phyloP scores from a whole-genome alignment of 495 filamentous ascomycete species.

The Daldinia caldariorum region DNA sequence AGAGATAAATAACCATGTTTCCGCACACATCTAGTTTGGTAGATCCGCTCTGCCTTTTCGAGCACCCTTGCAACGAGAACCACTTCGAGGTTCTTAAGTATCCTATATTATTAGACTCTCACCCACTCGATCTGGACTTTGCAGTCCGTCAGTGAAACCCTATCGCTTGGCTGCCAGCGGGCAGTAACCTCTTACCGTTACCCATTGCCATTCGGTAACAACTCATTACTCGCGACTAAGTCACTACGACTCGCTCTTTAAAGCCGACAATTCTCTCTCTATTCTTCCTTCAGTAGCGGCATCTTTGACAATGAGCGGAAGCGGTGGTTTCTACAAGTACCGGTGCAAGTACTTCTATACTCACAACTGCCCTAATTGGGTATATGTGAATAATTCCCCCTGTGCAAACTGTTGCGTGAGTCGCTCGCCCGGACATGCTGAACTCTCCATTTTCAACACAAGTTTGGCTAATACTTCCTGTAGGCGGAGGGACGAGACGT shows the following conservation, averaged over 20 bases:
- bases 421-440: slow-evolving; percentile 14
- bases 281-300: not conserved
- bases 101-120: slow-evolving; percentile 9
- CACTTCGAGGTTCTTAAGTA: slow-evolving; percentile 20
- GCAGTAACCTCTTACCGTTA: slow-evolving; percentile 19
- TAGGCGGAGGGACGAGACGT: slow-evolving; percentile 61
- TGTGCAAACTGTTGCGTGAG: slow-evolving; percentile 67
- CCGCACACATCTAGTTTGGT: slow-evolving; percentile 29
- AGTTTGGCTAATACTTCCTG: slow-evolving; percentile 24
- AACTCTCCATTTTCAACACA: not conserved
- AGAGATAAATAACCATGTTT: slow-evolving; percentile 38
- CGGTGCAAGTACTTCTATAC: slow-evolving; percentile 69
- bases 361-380: slow-evolving; percentile 69
- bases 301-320: slow-evolving; percentile 60
- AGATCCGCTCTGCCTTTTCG: slow-evolving; percentile 25
- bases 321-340: slow-evolving; percentile 69
- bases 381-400: slow-evolving; percentile 66
- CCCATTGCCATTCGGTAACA: not conserved
- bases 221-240: slow-evolving; percentile 3
- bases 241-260: slow-evolving; percentile 9
- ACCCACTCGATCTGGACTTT: slow-evolving; percentile 32
- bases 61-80: slow-evolving; percentile 34
- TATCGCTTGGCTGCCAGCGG: slow-evolving; percentile 43
- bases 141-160: slow-evolving; percentile 32
- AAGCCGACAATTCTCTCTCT: slow-evolving; percentile 13